Percentiles rank a stretch among this genome's conserved stretches.
These are phyloP conservation scores for Eugenia klotzschiana DNA, from an alignment of 441 rosid species.

Conservation along the genomic window DNA sequence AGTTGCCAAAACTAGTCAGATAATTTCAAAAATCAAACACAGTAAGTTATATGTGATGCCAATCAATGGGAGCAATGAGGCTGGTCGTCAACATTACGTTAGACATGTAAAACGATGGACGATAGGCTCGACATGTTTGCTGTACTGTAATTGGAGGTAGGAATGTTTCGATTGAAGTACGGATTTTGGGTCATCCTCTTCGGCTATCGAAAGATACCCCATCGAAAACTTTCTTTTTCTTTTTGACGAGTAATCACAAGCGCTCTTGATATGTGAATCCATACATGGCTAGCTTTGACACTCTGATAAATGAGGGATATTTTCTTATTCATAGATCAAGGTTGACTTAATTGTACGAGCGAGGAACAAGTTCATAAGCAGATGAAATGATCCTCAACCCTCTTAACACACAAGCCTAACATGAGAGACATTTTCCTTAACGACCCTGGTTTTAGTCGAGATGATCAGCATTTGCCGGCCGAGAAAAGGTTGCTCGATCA, in stretches of 20 bases:
- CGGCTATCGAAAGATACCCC: not conserved
- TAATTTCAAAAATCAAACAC: not conserved
- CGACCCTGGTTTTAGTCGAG: not conserved
- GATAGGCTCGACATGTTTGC: not conserved
- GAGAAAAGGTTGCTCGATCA: not conserved
- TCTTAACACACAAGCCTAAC: not conserved
- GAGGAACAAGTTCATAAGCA: not conserved
- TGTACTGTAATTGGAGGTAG: not conserved
- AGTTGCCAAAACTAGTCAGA: not conserved
- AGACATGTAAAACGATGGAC: not conserved
- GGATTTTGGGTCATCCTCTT: not conserved
- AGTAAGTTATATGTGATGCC: not conserved
- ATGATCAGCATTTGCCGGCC: not conserved
- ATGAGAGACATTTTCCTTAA: not conserved
- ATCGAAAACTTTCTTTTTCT: not conserved
- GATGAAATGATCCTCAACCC: not conserved
- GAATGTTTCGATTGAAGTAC: fast-evolving
- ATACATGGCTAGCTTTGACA: not conserved
- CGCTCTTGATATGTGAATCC: not conserved
- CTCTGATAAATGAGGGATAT: not conserved
- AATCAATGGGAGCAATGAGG: not conserved
- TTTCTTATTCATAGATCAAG: not conserved
- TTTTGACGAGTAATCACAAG: not conserved
- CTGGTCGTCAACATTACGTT: not conserved
- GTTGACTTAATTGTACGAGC: not conserved